Evolutionary conservation across 441 rosid genomes (phyloP), one percentile per base, ranked within the genome.

Genomic region (Erodium texanum): DNA sequence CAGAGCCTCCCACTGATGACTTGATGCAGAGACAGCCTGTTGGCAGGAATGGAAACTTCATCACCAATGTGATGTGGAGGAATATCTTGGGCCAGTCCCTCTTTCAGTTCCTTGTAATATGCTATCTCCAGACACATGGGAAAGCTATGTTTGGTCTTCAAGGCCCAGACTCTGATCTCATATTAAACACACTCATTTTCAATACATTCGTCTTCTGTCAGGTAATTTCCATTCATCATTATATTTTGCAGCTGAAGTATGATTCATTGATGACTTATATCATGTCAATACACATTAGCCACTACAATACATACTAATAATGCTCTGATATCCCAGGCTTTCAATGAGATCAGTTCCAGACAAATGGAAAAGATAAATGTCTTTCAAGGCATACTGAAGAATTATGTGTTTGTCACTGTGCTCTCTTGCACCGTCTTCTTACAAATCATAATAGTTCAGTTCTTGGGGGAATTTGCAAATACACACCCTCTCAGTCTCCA

Each of bases 121-220:
- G 85, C 83, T 73, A 72, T 73, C 83, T 83, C 50, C 85, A 79
- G 77, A 76, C 80, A 11, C 75, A 67, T 63, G 87, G 85, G 62
- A 29, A 54, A 72, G 70, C 66, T 43, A 68, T 66, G 62, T 79
- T 81, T 69, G 66, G 5, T 48, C 82, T 81, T 45, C 73, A 78
- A 48, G 85, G 83, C 48, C 76, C 81, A 16, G 78, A 81, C 41
- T 71, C 87, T 34, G 75, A 78, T 65, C 68, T 83, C 77, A 76
- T 78, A 68, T 64, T 89, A 58, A 89, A 86, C 76, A 89, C 95
- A 0, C 82, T 89, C 68, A 81, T 83, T 64, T 83, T 83, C 73
- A 83, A 83, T 80, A 74, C 87, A 0, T 83, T 83, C 15, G 83
- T 81, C 68, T 83, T 83, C 68, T 83, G 83, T 66, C 87, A 83